Base-by-base conservation (phyloP, 164 flowering plant species). In the Liquidambar formosana region DNA sequence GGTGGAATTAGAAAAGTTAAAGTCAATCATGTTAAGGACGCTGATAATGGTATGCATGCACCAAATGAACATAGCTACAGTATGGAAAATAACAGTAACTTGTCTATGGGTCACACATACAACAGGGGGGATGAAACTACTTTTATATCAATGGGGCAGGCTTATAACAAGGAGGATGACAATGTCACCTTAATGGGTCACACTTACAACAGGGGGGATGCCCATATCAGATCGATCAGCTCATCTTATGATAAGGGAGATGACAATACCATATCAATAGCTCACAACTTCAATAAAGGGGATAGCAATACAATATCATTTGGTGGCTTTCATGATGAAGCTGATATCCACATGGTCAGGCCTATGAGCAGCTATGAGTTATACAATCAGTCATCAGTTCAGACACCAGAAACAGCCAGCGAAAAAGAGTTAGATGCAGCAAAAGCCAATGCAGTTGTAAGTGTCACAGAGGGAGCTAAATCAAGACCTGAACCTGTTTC, bases 1-100 rank as follows among this genome's bases (percentile, higher is more conserved):
- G 80, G 80, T 52, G 86, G 87, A 28, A 71, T 80, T 52, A 77
- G 88, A 71, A 89, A 83, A 74, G 79, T 84, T 3, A 86, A 82
- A 77, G 79, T 81, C 56, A 78, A 75, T 75, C 83, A 79, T 68
- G 86, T 82, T 8, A 84, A 78, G 82, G 92, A 81, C 23, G 64
- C 79, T 66, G 80, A 77, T 28, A 71, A 38, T 71, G 74, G 66
- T 61, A 47, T 73, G 65, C 67, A 83, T 70, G 28, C 64, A n/a
- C 63, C 76, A 57, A 51, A 63, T 57, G 79, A 51, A 47, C 76
- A 71, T 12, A 19, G 46, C 47, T 64, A 63, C 53, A 27, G 45
- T 28, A 67, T 49, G 28, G 67, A 56, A 28, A 73, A 57, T 61
- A 59, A 47, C 51, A 41, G 41, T 33, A 59, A 66, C 25, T 51